Base-by-base conservation (phyloP, 1,284 basidiomycete genomes). In the Ceratobasidium sp. region DNA sequence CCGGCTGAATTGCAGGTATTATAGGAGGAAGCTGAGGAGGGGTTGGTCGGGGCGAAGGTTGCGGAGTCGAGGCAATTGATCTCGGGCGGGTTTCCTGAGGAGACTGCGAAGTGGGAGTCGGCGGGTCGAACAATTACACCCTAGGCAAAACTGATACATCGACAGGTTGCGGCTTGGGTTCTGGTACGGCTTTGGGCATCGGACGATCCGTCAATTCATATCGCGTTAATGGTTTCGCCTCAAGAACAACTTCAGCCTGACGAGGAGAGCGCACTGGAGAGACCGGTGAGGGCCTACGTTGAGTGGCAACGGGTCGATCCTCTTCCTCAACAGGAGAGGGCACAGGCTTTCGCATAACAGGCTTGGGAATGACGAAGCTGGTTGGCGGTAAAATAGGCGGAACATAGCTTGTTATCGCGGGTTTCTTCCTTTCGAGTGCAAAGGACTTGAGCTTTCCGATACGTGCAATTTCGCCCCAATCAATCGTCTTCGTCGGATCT, bases 391-490 rank as follows among this genome's bases (percentile, higher is more conserved):
- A 16, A n/a, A 26, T 21, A 9, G 63, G 63, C 21, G 47, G 46
- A 28, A 21, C 11, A 32, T 52, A 66, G 18, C 47, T 18, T 5
- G 63, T 47, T 14, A 66, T 23, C 30, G 43, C 26, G n/a, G 63
- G 63, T 41, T 66, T 66, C 47, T 47, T 66, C 8, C 47, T 5
- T 9, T 47, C 63, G 14, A 54, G 32, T 1, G 63, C 63, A 54
- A 66, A 66, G 28, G 63, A 66, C 28, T 66, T 66, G 26, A 66
- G 49, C 47, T 66, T 66, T 6, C 63, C 63, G 3, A 66, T 54
- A 9, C 63, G 47, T n/a, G 63, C 63, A 38, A 66, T 41, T 49
- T 50, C 63, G 38, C 63, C 63, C 63, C 63, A 66, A 35, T 66
- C 63, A 26, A 66, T 66, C 3, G 63, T 66, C 18, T 63, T 47